phyloP scores from a whole-genome alignment of 768 basidiomycete species.

The Lactarius quietus region DNA sequence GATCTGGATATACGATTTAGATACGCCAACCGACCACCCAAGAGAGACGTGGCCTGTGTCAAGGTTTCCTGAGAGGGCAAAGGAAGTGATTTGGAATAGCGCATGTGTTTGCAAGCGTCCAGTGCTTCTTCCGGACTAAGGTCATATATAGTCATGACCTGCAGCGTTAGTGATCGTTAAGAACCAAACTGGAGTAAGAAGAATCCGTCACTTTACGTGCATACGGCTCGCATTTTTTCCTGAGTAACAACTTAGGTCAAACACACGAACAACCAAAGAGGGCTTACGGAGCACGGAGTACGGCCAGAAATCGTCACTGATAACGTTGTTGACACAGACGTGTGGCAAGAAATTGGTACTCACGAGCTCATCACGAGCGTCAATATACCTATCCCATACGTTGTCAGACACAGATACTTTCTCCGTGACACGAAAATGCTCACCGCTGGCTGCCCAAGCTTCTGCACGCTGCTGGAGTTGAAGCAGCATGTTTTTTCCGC shows the following conservation, averaged over 20 bases:
- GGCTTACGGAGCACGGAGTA: conserved; percentile 59
- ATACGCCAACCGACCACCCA: conserved; percentile 81
- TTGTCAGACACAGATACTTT: conserved; percentile 16
- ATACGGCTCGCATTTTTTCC: conserved; percentile 71
- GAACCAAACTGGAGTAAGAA: neutral
- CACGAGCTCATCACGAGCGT: conserved; percentile 79
- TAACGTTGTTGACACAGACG: conserved; percentile 1
- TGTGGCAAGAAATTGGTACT: conserved; percentile 28
- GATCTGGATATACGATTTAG: conserved; percentile 63
- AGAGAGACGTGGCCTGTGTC: conserved; percentile 50
- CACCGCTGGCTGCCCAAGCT: conserved; percentile 78
- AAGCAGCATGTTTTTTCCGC: conserved; percentile 72
- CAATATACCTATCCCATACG: conserved; percentile 51
- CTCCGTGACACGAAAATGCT: conserved; percentile 26
- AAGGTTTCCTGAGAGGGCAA: conserved; percentile 38
- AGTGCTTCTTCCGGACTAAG: conserved; percentile 56
- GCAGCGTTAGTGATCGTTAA: conserved; percentile 2
- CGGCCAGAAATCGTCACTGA: conserved; percentile 83
- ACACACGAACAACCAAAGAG: neutral
- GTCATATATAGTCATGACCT: conserved; percentile 73
- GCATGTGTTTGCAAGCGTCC: conserved; percentile 52
- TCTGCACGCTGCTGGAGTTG: conserved; percentile 87
- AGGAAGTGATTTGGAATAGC: conserved; percentile 38
- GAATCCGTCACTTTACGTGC: conserved; percentile 44
- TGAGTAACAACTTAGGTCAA: conserved; percentile 31